Evolutionary conservation across 768 basidiomycete genomes (phyloP), one percentile per base, ranked within the genome.

Genomic region (Trametes maxima): DNA sequence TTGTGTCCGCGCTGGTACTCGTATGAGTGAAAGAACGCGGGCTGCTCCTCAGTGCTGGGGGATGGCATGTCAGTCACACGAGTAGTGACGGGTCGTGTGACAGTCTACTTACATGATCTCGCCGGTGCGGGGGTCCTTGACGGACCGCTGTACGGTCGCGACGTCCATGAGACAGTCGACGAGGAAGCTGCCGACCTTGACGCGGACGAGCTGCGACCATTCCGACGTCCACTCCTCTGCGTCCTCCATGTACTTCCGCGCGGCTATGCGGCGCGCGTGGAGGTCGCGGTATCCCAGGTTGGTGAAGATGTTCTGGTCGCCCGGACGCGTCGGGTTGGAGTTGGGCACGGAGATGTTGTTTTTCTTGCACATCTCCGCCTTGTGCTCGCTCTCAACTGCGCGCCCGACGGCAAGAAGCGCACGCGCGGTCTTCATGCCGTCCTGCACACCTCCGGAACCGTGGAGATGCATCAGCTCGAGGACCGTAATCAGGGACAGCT

Each of bases 1-100:
- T 94, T 96, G 63, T 87, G 87, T 0, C 96, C 95, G n/a, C 92
- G 85, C n/a, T 88, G 72, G 71, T 95, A 96, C 73, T 98, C 95
- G 71, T 97, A 97, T 1, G 86, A 82, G 69, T 97, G 95, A 55
- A 85, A 87, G 76, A 98, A 95, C 1, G 95, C 96, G 0, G 92
- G 91, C 67, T 98, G 95, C 19, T 78, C 77, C 72, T 97, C 94
- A 33, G 82, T 76, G 40, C 89, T 92, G 64, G 5, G 55, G 14
- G 46, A 12, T 37, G 49, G 3, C 53, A 67, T 25, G 68, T 57
- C 35, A 64, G 33, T 33, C 22, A 40, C 22, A 17, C 44, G 43
- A 14, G 42, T 43, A 13, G 28, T 33, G 28, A 33, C 28, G 28
- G 14, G 4, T 21, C 33, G 36, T 35, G 19, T 8, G 2, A 47